Evolutionary conservation across 1,139 yeast genomes (phyloP).

Genomic region (Magnusiomyces magnusii): DNA sequence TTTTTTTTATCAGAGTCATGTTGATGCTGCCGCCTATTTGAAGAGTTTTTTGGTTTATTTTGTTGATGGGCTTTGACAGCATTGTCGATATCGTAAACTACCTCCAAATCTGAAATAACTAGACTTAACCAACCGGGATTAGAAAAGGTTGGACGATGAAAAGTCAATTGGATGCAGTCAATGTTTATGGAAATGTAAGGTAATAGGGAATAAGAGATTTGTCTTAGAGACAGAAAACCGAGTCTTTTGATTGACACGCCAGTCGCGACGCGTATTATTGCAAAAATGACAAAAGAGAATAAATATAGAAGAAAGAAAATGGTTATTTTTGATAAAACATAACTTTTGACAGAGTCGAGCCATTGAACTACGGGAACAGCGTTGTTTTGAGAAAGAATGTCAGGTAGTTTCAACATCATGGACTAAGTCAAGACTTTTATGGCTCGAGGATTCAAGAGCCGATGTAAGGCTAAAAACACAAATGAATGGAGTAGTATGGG

Average conservation of each 20-base stretch:
- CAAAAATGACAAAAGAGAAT: conserved; percentile 33
- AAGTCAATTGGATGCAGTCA: conserved; percentile 31
- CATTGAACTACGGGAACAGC: conserved; percentile 3
- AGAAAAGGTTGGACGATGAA: conserved; percentile 38
- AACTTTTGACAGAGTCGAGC: conserved; percentile 7
- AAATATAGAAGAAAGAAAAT: conserved; percentile 28
- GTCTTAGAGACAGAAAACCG: conserved; percentile 36
- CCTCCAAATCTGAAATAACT: conserved; percentile 27
- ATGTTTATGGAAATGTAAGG: conserved; percentile 33
- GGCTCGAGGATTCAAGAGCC: too few species aligned
- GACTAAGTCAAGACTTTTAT: too few species aligned
- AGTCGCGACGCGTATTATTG: conserved; percentile 36
- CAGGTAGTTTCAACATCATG: neutral
- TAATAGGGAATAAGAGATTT: conserved; percentile 32
- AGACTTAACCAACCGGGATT: conserved; percentile 35
- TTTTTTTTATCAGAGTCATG: neutral
- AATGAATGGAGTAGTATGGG: too few species aligned
- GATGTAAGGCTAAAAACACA: too few species aligned
- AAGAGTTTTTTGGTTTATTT: neutral
- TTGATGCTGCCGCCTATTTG: conserved; percentile 2
- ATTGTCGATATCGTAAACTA: conserved; percentile 27
- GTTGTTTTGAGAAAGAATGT: neutral
- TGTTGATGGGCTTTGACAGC: conserved; percentile 6
- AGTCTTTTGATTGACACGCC: conserved; percentile 39
- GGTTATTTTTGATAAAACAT: conserved; percentile 18